Base-by-base conservation (phyloP, 495 filamentous ascomycete species). In the Hypomontagnella submonticulosa region DNA sequence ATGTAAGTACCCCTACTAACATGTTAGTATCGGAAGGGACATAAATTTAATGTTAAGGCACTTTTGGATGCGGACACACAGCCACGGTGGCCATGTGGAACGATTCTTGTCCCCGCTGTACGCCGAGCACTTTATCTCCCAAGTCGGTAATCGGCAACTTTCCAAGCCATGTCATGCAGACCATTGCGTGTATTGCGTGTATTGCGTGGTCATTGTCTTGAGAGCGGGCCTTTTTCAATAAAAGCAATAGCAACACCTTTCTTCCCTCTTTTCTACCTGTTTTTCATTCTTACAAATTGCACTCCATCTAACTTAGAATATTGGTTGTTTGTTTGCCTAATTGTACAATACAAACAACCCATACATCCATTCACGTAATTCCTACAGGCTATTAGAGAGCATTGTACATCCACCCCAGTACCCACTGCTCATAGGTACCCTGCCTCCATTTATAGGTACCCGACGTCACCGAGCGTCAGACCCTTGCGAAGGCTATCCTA, bases 151-250 rank as follows among this genome's bases (percentile, higher is more conserved):
- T 34, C 65, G 65, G 65, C 65, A 63, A 50, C 65, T 63, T 68
- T 59, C 50, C 55, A 58, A 58, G 65, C 65, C 65, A 63, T 59
- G 58, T 46, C 59, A 63, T 68, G 65, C 65, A 68, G 53, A 49
- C 42, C 49, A 62, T 68, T 68, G 65, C 65, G 65, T 68, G 65
- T 68, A 62, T 68, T 68, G 65, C 65, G 65, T 68, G 65, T 63
- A 57, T 63, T 68, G 65, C 65, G 65, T 68, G 65, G 63, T 60
- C 55, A 54, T 30, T 68, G 54, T 44, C 48, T 44, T 50, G 23
- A 59, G 47, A 19, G 18, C 47, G 40, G 36, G 33, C 49, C 49
- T 47, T 20, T 46, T 54, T 49, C 55, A 49, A 61, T 58, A 59
- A 58, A 52, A 59, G 54, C 38, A 33, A 56, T 58, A 41, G 40